Conservation (phyloP, 768 basidiomycete genomes). For the Agrocybe pediades region DNA sequence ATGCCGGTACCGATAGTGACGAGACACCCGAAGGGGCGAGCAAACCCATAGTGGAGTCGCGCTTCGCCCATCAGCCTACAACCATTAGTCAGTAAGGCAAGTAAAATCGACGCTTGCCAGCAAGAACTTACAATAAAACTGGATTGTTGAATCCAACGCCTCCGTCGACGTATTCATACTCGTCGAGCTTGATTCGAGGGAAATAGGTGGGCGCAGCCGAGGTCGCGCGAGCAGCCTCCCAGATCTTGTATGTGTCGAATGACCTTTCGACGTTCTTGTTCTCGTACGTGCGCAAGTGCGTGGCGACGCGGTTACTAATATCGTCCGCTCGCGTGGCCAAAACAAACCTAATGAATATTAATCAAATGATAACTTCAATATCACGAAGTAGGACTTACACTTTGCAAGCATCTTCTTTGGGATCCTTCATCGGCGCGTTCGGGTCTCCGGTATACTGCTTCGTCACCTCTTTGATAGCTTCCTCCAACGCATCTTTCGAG, state of each 20-base stretch:
- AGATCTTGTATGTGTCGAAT: constrained; percentile 28
- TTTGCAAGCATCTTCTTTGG: constrained; percentile 28
- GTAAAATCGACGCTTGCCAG: not conserved
- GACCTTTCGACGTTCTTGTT: constrained; percentile 27
- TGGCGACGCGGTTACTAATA: constrained; percentile 26
- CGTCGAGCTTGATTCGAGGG: constrained; percentile 26
- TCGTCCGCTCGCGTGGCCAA: constrained; percentile 24
- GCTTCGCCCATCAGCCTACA: constrained; percentile 29
- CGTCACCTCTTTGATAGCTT: constrained; percentile 26
- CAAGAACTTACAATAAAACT: constrained; percentile 21
- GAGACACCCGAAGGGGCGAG: constrained; percentile 21
- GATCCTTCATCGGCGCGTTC: constrained; percentile 27
- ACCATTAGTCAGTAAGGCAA: not conserved
- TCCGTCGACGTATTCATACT: constrained; percentile 32
- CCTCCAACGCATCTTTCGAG: constrained; percentile 23
- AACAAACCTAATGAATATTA: constrained; percentile 25
- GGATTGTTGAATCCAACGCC: constrained; percentile 35
- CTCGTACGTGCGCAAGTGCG: constrained; percentile 29
- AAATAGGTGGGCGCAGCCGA: constrained; percentile 36
- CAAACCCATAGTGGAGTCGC: constrained; percentile 21
- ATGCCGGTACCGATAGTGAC: constrained; percentile 28
- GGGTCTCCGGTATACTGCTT: constrained; percentile 22
- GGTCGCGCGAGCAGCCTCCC: constrained; percentile 36
- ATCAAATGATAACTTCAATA: not conserved
- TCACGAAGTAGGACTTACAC: constrained; percentile 22